Conservation (phyloP, 129 eudicot species). For the Lactuca sativa region DNA sequence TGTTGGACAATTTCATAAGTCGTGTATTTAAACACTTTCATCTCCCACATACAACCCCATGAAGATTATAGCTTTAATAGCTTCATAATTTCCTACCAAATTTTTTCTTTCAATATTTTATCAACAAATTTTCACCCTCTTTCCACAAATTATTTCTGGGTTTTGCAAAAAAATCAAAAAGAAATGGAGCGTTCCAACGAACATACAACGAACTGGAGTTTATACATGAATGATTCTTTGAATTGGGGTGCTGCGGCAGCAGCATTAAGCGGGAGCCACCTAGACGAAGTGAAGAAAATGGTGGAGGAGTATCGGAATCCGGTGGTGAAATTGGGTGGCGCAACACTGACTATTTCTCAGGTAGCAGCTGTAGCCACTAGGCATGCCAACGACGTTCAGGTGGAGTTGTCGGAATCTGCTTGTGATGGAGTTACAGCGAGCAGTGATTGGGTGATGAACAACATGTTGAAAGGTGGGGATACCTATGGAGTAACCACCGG, state of each 20-base stretch:
- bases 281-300: slow-evolving; percentile 74
- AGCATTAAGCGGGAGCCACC: slow-evolving; percentile 57
- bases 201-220: neutral
- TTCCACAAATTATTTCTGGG: neutral
- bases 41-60: slow-evolving; percentile 35
- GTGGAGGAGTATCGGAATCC: slow-evolving; percentile 62
- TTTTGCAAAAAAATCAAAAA: neutral
- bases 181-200: slow-evolving; percentile 23
- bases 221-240: slow-evolving; percentile 48
- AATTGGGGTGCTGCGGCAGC: slow-evolving; percentile 68
- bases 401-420: slow-evolving; percentile 58
- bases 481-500: slow-evolving; percentile 80
- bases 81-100: slow-evolving; percentile 38
- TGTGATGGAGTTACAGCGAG: slow-evolving; percentile 64
- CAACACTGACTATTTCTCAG: slow-evolving; percentile 55
- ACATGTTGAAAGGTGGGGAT: slow-evolving; percentile 65
- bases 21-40: slow-evolving; percentile 39
- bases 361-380: slow-evolving; percentile 65
- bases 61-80: slow-evolving; percentile 35
- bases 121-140: neutral
- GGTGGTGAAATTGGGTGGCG: slow-evolving; percentile 54
- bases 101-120: neutral
- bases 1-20: slow-evolving; percentile 5
- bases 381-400: slow-evolving; percentile 25
- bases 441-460: slow-evolving; percentile 80